Evolutionary conservation across 2,329 filamentous ascomycete species (phyloP).

Genomic region (Gnomoniopsis smithogilvyi): DNA sequence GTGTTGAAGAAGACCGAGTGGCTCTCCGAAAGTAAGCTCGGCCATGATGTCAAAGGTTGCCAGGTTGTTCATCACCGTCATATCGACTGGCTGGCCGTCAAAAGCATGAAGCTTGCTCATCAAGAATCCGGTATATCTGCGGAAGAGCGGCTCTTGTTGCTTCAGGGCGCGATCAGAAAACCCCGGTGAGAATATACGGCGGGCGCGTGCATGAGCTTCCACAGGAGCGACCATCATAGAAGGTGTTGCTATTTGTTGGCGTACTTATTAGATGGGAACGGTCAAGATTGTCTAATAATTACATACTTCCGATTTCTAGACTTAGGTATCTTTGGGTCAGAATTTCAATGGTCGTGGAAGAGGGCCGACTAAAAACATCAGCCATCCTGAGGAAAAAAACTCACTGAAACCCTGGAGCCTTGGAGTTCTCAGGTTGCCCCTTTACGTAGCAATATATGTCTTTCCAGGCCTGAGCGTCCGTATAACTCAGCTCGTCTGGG

Average conservation of each 20-base stretch:
- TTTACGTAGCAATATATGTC: slow-evolving; percentile 1
- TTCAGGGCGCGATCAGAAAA: slow-evolving; percentile 25
- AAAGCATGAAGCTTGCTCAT: slow-evolving; percentile 16
- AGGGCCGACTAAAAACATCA: neutral
- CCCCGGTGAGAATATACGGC: slow-evolving; percentile 21
- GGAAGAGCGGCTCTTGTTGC: slow-evolving; percentile 23
- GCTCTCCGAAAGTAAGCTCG: slow-evolving; percentile 41
- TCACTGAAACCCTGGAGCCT: slow-evolving; percentile 24
- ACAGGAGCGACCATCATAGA: slow-evolving; percentile 14
- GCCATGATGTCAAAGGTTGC: slow-evolving; percentile 37
- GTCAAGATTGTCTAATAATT: neutral
- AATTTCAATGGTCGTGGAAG: neutral
- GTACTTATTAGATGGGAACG: neutral
- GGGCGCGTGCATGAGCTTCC: slow-evolving; percentile 19
- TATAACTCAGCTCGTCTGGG: neutral
- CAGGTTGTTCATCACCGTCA: slow-evolving; percentile 22
- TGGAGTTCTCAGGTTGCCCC: slow-evolving; percentile 21
- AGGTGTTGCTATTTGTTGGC: neutral
- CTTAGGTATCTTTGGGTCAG: neutral
- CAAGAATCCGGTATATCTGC: slow-evolving; percentile 18
- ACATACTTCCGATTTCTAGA: neutral
- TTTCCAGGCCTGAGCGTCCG: slow-evolving; percentile 9
- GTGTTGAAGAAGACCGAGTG: slow-evolving; percentile 31
- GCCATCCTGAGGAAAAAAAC: neutral
- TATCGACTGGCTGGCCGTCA: slow-evolving; percentile 15